phyloP scores from a whole-genome alignment of 495 filamentous ascomycete species.

The Xylaria venustula region DNA sequence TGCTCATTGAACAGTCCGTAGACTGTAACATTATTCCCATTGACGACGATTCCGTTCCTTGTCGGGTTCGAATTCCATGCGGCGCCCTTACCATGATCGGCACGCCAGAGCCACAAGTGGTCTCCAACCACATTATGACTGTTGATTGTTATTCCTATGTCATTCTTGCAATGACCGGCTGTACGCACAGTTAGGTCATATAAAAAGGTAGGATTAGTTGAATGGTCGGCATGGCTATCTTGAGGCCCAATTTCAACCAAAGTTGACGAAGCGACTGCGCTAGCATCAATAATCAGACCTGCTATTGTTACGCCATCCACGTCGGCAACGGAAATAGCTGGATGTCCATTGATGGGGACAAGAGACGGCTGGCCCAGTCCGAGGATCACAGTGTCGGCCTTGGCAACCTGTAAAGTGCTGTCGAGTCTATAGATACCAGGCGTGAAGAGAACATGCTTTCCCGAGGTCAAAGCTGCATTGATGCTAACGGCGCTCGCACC shows the following conservation, averaged over 20 bases:
- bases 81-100: conserved; percentile 29
- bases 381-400: conserved; percentile 21
- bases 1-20: conserved; percentile 35
- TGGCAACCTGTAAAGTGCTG: conserved; percentile 19
- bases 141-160: conserved; percentile 30
- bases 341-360: conserved; percentile 18
- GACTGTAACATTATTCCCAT: conserved; percentile 29
- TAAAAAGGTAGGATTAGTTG: conserved; percentile 26
- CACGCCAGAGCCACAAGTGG: conserved; percentile 33
- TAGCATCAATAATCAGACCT: conserved; percentile 31
- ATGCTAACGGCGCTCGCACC: conserved; percentile 20
- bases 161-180: conserved; percentile 24
- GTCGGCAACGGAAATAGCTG: conserved; percentile 23
- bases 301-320: conserved; percentile 31
- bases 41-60: conserved; percentile 30
- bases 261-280: conserved; percentile 18
- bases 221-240: conserved; percentile 18
- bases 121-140: conserved; percentile 29
- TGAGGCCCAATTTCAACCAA: conserved; percentile 27
- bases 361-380: conserved; percentile 30
- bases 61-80: conserved; percentile 29
- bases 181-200: conserved; percentile 32
- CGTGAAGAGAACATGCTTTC: conserved; percentile 29
- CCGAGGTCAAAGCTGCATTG: conserved; percentile 21
- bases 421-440: conserved; percentile 30